phyloP scores from a whole-genome alignment of 202 grass and related monocot species.

The Eragrostis tef region DNA sequence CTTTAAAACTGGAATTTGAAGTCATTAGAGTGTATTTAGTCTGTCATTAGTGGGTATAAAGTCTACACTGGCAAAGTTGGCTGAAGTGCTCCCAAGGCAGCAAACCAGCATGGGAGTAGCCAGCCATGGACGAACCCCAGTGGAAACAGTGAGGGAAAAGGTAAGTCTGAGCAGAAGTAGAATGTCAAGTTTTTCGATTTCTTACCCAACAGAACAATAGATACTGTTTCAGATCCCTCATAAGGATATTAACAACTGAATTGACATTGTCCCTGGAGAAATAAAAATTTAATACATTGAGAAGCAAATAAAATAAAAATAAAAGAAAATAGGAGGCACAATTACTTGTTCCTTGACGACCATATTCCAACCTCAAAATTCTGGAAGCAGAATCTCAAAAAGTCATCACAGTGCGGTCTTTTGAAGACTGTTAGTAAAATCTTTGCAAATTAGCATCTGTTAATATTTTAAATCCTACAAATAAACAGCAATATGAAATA shows the following conservation, averaged over 20 bases:
- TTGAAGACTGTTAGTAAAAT: slow-evolving; percentile 67
- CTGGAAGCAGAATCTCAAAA: slow-evolving; percentile 91
- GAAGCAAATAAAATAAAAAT: neutral
- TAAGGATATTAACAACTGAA: slow-evolving; percentile 64
- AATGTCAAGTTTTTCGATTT: slow-evolving; percentile 12
- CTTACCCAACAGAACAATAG: slow-evolving; percentile 91
- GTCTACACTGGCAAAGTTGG: neutral
- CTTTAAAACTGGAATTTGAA: neutral
- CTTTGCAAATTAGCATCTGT: slow-evolving; percentile 49
- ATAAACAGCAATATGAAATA: slow-evolving; percentile 36
- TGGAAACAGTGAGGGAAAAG: slow-evolving; percentile 26
- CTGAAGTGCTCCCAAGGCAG: neutral
- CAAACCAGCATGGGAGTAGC: neutral
- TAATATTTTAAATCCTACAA: slow-evolving; percentile 32
- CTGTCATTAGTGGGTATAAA: slow-evolving; percentile 3
- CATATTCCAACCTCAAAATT: slow-evolving; percentile 87
- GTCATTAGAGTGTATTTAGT: neutral
- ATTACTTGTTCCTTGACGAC: slow-evolving; percentile 87
- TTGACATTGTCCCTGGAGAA: slow-evolving; percentile 71
- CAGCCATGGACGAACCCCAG: slow-evolving; percentile 29
- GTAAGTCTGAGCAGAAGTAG: neutral
- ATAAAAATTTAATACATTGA: slow-evolving; percentile 35
- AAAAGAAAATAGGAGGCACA: slow-evolving; percentile 18
- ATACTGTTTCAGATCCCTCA: slow-evolving; percentile 60
- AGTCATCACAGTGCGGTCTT: slow-evolving; percentile 76